These are phyloP conservation scores for Saturnispora saitoi DNA, from an alignment of 805 yeast genomes.

Conservation along the genomic window DNA sequence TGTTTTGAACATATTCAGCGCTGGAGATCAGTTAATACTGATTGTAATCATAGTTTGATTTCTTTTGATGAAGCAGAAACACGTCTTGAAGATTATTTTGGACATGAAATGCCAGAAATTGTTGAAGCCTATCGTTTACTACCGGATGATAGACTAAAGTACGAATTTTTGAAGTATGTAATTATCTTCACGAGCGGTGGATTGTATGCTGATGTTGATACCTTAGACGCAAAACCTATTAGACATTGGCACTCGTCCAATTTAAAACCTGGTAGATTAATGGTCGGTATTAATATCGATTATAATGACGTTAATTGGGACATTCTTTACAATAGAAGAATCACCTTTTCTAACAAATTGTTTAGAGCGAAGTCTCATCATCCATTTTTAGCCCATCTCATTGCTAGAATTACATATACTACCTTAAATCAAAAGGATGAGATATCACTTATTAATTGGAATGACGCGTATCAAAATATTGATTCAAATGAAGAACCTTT, in stretches of 20 bases:
- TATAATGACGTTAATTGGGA: conserved; percentile 28
- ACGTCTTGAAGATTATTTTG: conserved; percentile 22
- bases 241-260: conserved; percentile 25
- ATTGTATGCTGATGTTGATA: conserved; percentile 56
- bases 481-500: conserved; percentile 30
- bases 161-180: conserved; percentile 50
- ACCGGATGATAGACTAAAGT: conserved; percentile 43
- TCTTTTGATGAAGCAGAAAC: conserved; percentile 25
- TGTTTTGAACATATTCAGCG: conserved; percentile 27
- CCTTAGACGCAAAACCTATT: conserved; percentile 42
- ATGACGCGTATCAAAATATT: conserved; percentile 22
- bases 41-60: conserved; percentile 25
- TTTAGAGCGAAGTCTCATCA: conserved; percentile 28
- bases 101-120: conserved; percentile 39
- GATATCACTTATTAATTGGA: conserved; percentile 24
- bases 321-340: conserved; percentile 26
- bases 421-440: conserved; percentile 20
- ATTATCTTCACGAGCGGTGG: conserved; percentile 48
- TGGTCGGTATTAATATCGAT: conserved; percentile 26
- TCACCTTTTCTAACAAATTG: conserved; percentile 23
- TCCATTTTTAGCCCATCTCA: conserved; percentile 28
- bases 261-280: conserved; percentile 17
- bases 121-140: conserved; percentile 39
- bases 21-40: conserved; percentile 27
- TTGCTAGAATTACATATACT: conserved; percentile 26